Base-by-base conservation (phyloP, 495 filamentous ascomycete species). In the Trichocladium antarcticum region DNA sequence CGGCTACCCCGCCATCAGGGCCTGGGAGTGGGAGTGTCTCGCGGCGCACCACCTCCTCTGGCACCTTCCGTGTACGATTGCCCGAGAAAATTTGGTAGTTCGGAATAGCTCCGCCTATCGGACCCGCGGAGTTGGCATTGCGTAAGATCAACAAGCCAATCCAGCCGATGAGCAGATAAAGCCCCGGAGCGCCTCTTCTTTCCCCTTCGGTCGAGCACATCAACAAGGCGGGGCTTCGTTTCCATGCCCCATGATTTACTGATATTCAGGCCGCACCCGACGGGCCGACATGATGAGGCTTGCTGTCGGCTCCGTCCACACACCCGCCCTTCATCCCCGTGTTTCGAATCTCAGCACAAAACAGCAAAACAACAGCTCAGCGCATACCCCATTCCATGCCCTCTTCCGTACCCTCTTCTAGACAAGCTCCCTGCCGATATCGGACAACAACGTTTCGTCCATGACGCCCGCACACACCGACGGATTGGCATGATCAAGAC, bases 1-100 rank as follows among this genome's bases (percentile, higher is more conserved):
- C 38, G 8, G n/a, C n/a, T 37, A 9, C 45, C 51, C 51, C 45
- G 45, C 46, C 35, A 42, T 53, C 41, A 12, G 27, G 29, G 37
- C 41, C 47, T 49, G 47, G 47, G 32, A n/a, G n/a, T n/a, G n/a
- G n/a, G n/a, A n/a, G n/a, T 8, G 8, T 27, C 24, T 27, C 3
- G 24, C 24, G 24, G 8, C 24, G 24, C 24, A 27, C 24, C 47
- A 32, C 12, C 17, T 15, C 34, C 22, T 22, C 31, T 10, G 14
- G 40, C 34, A 39, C 6, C 31, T 44, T 39, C 40, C 34, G 32
- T 6, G 11, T 27, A n/a, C 12, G 19, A 16, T 15, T 8, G 22
- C 1, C 17, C 16, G 20, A 6, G 15, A 35, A 29, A 24, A 12
- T 29, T 19, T 12, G 21, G 4, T 8, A 15, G 15, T 28, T 2